Evolutionary conservation across 768 basidiomycete genomes (phyloP).

Genomic region (Candolleomyces efflorescens): DNA sequence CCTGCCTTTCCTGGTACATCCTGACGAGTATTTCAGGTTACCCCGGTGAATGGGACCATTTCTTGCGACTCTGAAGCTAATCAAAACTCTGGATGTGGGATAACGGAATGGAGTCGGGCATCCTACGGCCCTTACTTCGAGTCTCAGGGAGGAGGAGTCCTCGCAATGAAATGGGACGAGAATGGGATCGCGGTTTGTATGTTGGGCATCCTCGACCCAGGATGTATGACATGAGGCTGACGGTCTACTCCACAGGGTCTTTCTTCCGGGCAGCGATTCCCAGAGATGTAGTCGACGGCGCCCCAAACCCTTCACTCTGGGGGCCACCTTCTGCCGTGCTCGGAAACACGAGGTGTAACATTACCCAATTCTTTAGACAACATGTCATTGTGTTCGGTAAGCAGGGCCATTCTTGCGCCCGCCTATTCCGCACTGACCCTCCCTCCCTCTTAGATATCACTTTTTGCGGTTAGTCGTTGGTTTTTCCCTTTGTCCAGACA

Average conservation of each 20-base stretch:
- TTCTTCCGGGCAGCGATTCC: conserved; percentile 81
- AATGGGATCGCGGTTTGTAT: conserved; percentile 72
- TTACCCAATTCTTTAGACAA: conserved; percentile 55
- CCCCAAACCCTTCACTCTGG: conserved; percentile 67
- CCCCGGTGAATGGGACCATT: conserved; percentile 28
- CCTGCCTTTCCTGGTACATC: not conserved
- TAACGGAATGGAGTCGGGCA: conserved; percentile 74
- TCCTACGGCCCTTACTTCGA: conserved; percentile 87
- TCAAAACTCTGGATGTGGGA: conserved; percentile 69
- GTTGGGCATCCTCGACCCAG: conserved; percentile 20
- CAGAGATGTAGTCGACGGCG: conserved; percentile 54
- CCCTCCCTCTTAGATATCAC: conserved; percentile 58
- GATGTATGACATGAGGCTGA: conserved; percentile 4
- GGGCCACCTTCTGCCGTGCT: conserved; percentile 65
- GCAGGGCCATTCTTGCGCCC: conserved; percentile 27
- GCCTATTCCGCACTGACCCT: no score
- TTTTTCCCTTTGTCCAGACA: not conserved
- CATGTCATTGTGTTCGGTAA: conserved; percentile 74
- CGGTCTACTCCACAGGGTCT: conserved; percentile 48
- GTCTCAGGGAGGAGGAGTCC: conserved; percentile 74
- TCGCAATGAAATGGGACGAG: conserved; percentile 89
- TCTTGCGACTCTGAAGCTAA: conserved; percentile 50
- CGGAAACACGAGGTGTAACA: conserved; percentile 52
- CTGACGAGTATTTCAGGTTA: not conserved
- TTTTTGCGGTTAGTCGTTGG: conserved; percentile 57